A percentile compares a stretch with the other conserved stretches of the same genome.
Evolutionary conservation across 257 asterid species (phyloP).

Genomic region (Jacaranda mimosifolia): DNA sequence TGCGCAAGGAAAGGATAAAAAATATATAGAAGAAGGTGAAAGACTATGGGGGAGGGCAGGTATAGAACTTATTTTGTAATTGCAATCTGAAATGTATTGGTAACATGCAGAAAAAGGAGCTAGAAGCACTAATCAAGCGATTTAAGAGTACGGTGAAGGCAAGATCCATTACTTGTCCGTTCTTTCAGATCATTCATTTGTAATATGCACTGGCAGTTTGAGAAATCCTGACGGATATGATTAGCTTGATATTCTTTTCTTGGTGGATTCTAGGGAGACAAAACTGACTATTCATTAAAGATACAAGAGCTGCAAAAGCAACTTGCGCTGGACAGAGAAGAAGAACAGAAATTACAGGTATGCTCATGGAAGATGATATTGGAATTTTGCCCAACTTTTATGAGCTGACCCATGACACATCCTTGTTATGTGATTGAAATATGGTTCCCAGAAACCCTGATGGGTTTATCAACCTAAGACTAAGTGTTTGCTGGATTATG

Average conservation of each 20-base stretch:
- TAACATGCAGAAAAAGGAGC: conserved; percentile 79
- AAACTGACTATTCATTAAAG: conserved; percentile 76
- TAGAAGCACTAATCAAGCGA: conserved; percentile 85
- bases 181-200: conserved; percentile 27
- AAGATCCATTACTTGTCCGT: conserved; percentile 34
- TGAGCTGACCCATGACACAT: conserved; percentile 18
- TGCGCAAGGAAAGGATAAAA: conserved; percentile 12
- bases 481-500: conserved; percentile 4
- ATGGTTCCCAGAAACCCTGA: conserved; percentile 23
- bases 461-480: conserved; percentile 24
- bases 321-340: conserved; percentile 88
- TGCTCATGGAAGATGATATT: conserved; percentile 26
- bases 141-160: conserved; percentile 81
- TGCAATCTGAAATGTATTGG: conserved; percentile 25
- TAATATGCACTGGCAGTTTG: conserved; percentile 12
- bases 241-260: conserved; percentile 41
- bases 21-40: conserved; percentile 35
- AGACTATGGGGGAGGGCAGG: conserved; percentile 22
- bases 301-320: conserved; percentile 92
- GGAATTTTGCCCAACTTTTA: conserved; percentile 25
- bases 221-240: conserved; percentile 21
- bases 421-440: conserved; percentile 23
- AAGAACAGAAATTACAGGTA: conserved; percentile 91
- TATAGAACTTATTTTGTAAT: conserved; percentile 30
- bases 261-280: conserved; percentile 73